These are phyloP conservation scores for Botrytis byssoidea DNA, from an alignment of 2,329 filamentous ascomycete genomes.

Conservation along the genomic window DNA sequence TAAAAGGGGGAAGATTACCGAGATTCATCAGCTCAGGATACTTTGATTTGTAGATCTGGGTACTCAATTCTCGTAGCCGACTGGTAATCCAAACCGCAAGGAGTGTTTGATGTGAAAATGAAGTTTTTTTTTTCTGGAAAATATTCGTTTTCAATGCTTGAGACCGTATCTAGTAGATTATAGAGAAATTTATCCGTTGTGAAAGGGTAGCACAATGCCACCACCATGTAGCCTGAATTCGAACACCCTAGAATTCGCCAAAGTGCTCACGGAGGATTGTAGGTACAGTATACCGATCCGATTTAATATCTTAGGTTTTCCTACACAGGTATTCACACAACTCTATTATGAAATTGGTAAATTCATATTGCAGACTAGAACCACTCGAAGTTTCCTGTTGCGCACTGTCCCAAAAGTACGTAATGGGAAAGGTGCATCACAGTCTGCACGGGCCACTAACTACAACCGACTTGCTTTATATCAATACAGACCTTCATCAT, in stretches of 20 bases:
- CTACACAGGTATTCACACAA: not conserved
- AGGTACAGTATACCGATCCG: not conserved
- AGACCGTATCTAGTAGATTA: not conserved
- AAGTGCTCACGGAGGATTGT: not conserved
- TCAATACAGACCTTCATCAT: not conserved
- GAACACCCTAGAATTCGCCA: not conserved
- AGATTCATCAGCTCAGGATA: not conserved
- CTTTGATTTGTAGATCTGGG: not conserved
- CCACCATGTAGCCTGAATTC: not conserved
- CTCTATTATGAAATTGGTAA: not conserved
- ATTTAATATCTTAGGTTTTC: not conserved
- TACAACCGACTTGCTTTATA: not conserved
- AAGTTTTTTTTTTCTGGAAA: no score
- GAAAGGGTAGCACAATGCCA: not conserved
- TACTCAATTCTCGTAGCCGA: not conserved
- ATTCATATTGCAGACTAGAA: not conserved
- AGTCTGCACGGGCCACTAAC: not conserved
- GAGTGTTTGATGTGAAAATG: no score
- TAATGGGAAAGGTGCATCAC: not conserved
- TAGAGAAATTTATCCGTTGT: not conserved
- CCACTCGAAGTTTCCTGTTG: not conserved
- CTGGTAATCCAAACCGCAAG: fast-evolving
- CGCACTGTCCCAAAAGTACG: not conserved
- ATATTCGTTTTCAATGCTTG: not conserved
- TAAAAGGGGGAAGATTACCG: not conserved